Evolutionary conservation across 495 filamentous ascomycete genomes (phyloP).

Genomic region (Beverwykella pulmonaria): DNA sequence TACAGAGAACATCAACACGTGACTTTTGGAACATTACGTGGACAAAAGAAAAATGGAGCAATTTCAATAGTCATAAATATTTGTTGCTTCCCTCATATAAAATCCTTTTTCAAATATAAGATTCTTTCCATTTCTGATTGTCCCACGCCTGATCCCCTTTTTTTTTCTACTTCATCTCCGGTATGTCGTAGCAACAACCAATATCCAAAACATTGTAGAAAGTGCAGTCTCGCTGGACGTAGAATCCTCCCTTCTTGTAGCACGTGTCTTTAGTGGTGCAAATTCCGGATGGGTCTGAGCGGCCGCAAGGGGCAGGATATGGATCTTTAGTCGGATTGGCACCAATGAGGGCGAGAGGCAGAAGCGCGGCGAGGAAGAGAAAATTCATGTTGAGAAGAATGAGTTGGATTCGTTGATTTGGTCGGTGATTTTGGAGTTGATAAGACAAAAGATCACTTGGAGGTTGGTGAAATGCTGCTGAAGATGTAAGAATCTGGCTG

Average conservation of each 20-base stretch:
- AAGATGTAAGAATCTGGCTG: not conserved
- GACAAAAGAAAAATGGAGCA: too few species aligned
- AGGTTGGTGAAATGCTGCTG: not conserved
- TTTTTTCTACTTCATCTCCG: conserved; percentile 17
- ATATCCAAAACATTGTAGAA: conserved; percentile 37
- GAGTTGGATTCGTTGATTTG: not conserved
- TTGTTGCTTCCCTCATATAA: too few species aligned
- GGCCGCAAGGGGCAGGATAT: conserved; percentile 34
- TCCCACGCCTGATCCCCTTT: not conserved
- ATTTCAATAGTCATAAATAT: too few species aligned
- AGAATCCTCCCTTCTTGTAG: conserved; percentile 22
- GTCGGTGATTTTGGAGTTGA: not conserved
- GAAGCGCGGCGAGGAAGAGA: conserved; percentile 12
- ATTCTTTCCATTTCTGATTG: too few species aligned
- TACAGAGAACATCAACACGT: too few species aligned
- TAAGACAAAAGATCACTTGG: too few species aligned
- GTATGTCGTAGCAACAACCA: conserved; percentile 35
- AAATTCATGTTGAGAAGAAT: conserved; percentile 25
- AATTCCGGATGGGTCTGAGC: conserved; percentile 26
- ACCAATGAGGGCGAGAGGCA: conserved; percentile 19
- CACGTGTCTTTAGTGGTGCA: conserved; percentile 26
- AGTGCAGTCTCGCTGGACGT: conserved; percentile 30
- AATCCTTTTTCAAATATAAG: too few species aligned
- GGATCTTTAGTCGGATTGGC: conserved; percentile 21
- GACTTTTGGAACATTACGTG: too few species aligned